phyloP scores from a whole-genome alignment of 2,329 filamentous ascomycete species.

The Pestalotiopsis sp. region DNA sequence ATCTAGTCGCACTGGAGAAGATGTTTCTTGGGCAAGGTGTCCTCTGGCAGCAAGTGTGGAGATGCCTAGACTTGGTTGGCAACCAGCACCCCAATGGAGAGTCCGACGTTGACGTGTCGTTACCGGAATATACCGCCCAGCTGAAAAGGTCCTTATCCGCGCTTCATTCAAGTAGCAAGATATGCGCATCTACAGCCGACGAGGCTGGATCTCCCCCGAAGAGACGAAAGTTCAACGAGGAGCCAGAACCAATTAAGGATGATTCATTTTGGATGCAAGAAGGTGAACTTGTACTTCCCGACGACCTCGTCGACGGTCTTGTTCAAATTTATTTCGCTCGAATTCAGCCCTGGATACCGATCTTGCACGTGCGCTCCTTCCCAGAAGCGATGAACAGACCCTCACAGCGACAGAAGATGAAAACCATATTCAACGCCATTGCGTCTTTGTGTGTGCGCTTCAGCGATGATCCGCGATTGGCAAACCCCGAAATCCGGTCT shows the following conservation, averaged over 20 bases:
- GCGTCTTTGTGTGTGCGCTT: slow-evolving; percentile 27
- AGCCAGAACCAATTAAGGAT: background rate
- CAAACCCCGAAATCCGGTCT: slow-evolving; percentile 21
- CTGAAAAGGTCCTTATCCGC: slow-evolving; percentile 20
- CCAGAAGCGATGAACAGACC: slow-evolving; percentile 25
- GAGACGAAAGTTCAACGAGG: background rate
- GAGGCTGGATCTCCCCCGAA: background rate
- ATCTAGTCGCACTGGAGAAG: slow-evolving; percentile 31
- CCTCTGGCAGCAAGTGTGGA: slow-evolving; percentile 35
- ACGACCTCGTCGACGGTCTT: slow-evolving; percentile 33
- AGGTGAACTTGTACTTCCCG: slow-evolving; percentile 21
- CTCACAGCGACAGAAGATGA: slow-evolving; percentile 23
- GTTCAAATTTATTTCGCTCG: slow-evolving; percentile 37
- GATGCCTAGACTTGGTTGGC: slow-evolving; percentile 12
- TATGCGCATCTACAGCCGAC: background rate
- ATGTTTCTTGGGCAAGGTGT: slow-evolving; percentile 40
- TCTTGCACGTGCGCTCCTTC: slow-evolving; percentile 35
- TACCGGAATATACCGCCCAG: slow-evolving; percentile 21
- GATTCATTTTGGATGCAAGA: slow-evolving; percentile 1
- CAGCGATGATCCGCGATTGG: slow-evolving; percentile 29
- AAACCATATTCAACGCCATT: slow-evolving; percentile 37
- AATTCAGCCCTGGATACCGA: slow-evolving; percentile 43
- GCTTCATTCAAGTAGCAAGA: slow-evolving; percentile 10
- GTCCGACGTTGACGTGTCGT: slow-evolving; percentile 4
- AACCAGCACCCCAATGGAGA: background rate